Evolutionary conservation across 345 rosid species (phyloP).

Genomic region (Erucastrum elatum): DNA sequence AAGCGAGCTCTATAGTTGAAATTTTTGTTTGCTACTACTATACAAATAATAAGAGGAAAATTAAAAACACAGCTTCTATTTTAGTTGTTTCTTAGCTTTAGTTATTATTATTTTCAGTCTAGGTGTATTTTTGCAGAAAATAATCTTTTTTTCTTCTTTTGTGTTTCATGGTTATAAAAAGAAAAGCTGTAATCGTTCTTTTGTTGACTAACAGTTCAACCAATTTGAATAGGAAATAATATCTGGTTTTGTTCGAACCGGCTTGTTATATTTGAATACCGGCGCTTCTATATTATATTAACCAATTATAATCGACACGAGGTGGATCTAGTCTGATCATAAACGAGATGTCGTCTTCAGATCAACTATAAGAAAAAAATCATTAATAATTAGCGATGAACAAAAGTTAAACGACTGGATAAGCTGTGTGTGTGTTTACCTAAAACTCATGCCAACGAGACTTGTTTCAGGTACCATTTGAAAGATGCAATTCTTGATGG

Average conservation of each 20-base stretch:
- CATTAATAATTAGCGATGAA: neutral
- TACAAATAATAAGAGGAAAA: neutral
- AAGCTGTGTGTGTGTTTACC: neutral
- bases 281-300: neutral
- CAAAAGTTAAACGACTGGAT: neutral
- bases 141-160: neutral
- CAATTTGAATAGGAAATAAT: neutral
- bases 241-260: neutral
- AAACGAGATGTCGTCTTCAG: neutral
- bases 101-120: neutral
- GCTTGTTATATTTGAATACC: neutral
- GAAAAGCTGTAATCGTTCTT: neutral
- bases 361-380: neutral
- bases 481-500: conserved; percentile 82
- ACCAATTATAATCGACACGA: neutral
- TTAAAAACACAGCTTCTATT: neutral
- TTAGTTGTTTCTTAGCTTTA: neutral
- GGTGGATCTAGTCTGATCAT: neutral
- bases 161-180: neutral
- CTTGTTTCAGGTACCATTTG: conserved; percentile 59
- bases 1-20: neutral
- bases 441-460: conserved; percentile 12
- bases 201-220: too few relatives aligned
- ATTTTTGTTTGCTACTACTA: neutral
- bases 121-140: neutral